Percentiles rank a stretch among this genome's conserved stretches.
These are phyloP conservation scores for Rusavskia elegans DNA, from an alignment of 495 filamentous ascomycete genomes.

Conservation along the genomic window DNA sequence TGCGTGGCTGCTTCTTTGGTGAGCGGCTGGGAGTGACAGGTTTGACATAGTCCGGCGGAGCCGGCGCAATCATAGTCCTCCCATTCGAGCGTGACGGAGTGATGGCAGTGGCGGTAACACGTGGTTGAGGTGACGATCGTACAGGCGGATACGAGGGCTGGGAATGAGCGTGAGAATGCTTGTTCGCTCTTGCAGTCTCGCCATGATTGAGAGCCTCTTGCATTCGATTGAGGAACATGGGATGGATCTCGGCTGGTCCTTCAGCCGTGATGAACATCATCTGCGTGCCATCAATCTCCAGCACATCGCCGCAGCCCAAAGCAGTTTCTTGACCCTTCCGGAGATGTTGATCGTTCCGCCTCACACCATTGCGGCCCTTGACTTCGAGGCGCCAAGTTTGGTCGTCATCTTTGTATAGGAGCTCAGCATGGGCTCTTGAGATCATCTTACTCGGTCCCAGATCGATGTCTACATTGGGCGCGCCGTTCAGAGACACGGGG, in stretches of 20 bases:
- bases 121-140: slow-evolving; percentile 14
- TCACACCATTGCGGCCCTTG: slow-evolving; percentile 80
- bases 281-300: slow-evolving; percentile 79
- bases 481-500: slow-evolving; percentile 23
- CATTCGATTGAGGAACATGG: slow-evolving; percentile 35
- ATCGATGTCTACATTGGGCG: slow-evolving; percentile 62
- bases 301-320: slow-evolving; percentile 69
- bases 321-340: slow-evolving; percentile 46
- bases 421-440: slow-evolving; percentile 73
- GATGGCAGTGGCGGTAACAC: slow-evolving; percentile 13
- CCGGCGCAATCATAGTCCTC: slow-evolving; percentile 47
- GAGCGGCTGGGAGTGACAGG: slow-evolving; percentile 40
- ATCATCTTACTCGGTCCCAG: slow-evolving; percentile 85
- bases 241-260: slow-evolving; percentile 40
- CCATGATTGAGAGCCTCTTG: slow-evolving; percentile 25
- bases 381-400: slow-evolving; percentile 66
- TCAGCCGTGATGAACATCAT: slow-evolving; percentile 96
- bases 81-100: slow-evolving; percentile 13
- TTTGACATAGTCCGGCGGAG: slow-evolving; percentile 47
- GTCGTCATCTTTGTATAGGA: slow-evolving; percentile 59
- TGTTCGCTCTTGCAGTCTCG: slow-evolving; percentile 22
- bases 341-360: slow-evolving; percentile 53
- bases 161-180: slow-evolving; percentile 22
- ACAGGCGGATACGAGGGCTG: slow-evolving; percentile 5
- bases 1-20: slow-evolving; percentile 4